Evolutionary conservation across 106 monocot species (phyloP), one percentile per base, ranked within the genome.

Genomic region (Dactylorhiza incarnata): DNA sequence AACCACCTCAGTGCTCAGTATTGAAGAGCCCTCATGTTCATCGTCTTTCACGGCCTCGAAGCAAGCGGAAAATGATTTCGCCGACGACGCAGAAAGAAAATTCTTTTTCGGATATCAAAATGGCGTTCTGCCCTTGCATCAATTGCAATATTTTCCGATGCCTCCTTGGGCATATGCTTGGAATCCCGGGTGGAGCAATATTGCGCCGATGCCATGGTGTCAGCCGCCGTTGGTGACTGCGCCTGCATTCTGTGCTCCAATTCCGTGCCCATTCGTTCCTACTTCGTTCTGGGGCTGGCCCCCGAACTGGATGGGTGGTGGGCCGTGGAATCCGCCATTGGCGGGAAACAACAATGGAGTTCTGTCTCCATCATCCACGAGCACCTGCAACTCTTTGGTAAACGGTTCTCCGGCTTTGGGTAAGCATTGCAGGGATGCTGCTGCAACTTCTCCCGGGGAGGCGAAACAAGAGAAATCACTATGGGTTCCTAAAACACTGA

Each of bases 341-440:
- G 22, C 68, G 37, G 90, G 45, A 29, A 19, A 65, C 19, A 68
- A 16, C 16, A 75, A 45, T 68, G 43, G 29, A 37, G 68, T 77
- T 46, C 61, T 74, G 9, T 25, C 83, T 24, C 5, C 72, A 52
- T 72, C 75, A 55, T 45, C 69, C 10, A 44, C 73, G 67, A 50
- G 17, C 56, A 72, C 3, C 24, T 63, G 43, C 14, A 73, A 48
- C 15, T 84, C 68, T 75, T 86, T 85, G 25, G 83, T 83, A 47
- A 88, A 70, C 83, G 76, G 75, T n/a, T 91, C 87, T 72, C 77
- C 87, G 4, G 83, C 53, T 17, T 77, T 99, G 79, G 97, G 97
- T 14, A 99, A 99, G 82, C 94, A 99, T 78, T 83, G 75, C 4
- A 94, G 97, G 77, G 93, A 94, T 69, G 59, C 66, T 13, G 76